Conservation (phyloP, 2,329 filamentous ascomycete genomes). For the Alternaria atra region DNA sequence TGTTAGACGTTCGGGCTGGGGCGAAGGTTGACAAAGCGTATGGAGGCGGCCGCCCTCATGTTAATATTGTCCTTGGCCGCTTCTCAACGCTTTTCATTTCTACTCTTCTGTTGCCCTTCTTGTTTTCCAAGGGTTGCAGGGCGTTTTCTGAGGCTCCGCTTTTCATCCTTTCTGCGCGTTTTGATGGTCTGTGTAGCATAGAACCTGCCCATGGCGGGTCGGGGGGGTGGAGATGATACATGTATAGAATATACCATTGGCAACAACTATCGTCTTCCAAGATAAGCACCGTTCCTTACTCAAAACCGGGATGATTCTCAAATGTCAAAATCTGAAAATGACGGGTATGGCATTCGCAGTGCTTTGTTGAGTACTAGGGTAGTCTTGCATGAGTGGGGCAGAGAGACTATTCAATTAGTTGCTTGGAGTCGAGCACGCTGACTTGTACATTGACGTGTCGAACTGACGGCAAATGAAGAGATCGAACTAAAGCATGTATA, state of each 20-base stretch:
- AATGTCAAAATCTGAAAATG: neutral
- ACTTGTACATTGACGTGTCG: neutral
- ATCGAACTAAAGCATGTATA: conserved; percentile 39
- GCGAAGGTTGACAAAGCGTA: neutral
- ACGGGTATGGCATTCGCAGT: neutral
- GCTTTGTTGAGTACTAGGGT: neutral
- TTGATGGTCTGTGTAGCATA: conserved; percentile 27
- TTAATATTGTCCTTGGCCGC: conserved; percentile 30
- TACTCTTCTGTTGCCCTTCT: conserved; percentile 33
- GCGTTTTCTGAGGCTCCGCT: conserved; percentile 32
- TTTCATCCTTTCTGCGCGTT: conserved; percentile 13
- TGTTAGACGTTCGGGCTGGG: neutral
- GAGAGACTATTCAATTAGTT: neutral
- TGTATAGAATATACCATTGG: conserved; percentile 28
- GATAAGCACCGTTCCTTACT: neutral
- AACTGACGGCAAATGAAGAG: neutral
- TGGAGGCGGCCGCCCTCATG: conserved; percentile 26
- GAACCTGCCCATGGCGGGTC: conserved; percentile 8
- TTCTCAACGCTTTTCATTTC: conserved; percentile 26
- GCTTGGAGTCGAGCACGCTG: neutral
- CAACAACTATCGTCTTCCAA: conserved; percentile 9
- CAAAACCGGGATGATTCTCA: neutral
- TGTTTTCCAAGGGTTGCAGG: conserved; percentile 22
- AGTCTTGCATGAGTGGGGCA: neutral
- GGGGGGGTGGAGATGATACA: conserved; percentile 12